phyloP scores from a whole-genome alignment of 2,329 filamentous ascomycete genomes.

The Claviceps monticola region DNA sequence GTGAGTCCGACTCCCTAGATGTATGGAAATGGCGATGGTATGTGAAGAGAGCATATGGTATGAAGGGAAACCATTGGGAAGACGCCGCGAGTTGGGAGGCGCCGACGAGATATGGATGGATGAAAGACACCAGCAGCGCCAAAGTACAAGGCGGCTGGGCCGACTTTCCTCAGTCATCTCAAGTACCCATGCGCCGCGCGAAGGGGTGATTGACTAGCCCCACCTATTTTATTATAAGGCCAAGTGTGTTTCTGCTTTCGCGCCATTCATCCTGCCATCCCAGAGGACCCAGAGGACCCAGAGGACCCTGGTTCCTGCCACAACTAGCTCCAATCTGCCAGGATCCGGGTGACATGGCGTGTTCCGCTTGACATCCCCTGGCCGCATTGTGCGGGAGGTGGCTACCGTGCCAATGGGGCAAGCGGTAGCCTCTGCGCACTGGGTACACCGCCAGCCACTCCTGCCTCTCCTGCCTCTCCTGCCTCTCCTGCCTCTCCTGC shows the following conservation, averaged over 20 bases:
- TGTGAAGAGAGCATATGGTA: not conserved
- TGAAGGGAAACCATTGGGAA: not conserved
- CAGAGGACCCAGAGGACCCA: not conserved
- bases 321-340: not conserved
- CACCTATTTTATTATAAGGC: not conserved
- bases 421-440: not conserved
- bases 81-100: constrained; percentile 3
- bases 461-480: not conserved
- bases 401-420: not conserved
- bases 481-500: not conserved
- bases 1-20: not conserved
- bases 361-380: not conserved
- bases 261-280: not conserved
- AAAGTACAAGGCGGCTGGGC: not conserved
- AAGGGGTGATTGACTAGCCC: not conserved
- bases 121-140: not conserved
- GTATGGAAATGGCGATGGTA: constrained; percentile 4
- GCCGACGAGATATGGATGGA: constrained; percentile 6
- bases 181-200: not conserved
- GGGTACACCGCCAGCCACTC: not conserved
- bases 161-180: not conserved
- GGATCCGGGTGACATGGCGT: not conserved
- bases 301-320: too few relatives aligned
- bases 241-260: not conserved
- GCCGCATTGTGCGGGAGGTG: not conserved